Evolutionary conservation across 1,284 basidiomycete genomes (phyloP), one percentile per base, ranked within the genome.

Genomic region (Austroboletus niveus): DNA sequence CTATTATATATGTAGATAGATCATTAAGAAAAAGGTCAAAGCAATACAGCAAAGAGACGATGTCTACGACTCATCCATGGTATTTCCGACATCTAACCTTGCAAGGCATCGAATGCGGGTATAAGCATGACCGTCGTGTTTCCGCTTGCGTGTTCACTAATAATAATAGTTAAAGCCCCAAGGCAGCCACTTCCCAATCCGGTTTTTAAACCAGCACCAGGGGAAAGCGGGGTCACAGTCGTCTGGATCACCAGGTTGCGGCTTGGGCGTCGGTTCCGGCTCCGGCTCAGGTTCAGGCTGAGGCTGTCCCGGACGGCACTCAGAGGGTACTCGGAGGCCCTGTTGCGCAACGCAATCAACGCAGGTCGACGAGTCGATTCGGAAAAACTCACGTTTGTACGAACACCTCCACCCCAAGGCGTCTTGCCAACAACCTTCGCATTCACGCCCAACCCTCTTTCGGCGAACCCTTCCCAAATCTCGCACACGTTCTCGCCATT

Each of bases 401-500:
- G 75, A 45, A 85, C 69, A 60, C 94, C 95, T 79, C 93, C 92
- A 62, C 94, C 94, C 95, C 94, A 97, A n/a, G 94, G 94, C 6
- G 91, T 92, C 53, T 80, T 75, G 42, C 90, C 89, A 36, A 81
- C 72, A 34, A 94, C 80, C n/a, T 60, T 71, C 4, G 93, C 89
- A 61, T 92, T 84, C 15, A 73, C 66, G 7, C 93, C 93, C 34
- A 98, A 72, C 3, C 96, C 96, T 42, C 92, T 81, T 61, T 81
- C 74, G 15, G 89, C 80, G 67, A 98, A 98, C 41, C 84, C 92
- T 55, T 80, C 74, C 94, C 93, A 98, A 56, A 98, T 74, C n/a
- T 80, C 75, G 72, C 96, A 98, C 61, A 80, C 76, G 78, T 98
- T 98, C 78, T 92, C 91, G 14, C 96, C 95, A 20, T 87, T 91